Conservation (phyloP, 2,329 filamentous ascomycete genomes). For the Aspergillus costaricaensis region DNA sequence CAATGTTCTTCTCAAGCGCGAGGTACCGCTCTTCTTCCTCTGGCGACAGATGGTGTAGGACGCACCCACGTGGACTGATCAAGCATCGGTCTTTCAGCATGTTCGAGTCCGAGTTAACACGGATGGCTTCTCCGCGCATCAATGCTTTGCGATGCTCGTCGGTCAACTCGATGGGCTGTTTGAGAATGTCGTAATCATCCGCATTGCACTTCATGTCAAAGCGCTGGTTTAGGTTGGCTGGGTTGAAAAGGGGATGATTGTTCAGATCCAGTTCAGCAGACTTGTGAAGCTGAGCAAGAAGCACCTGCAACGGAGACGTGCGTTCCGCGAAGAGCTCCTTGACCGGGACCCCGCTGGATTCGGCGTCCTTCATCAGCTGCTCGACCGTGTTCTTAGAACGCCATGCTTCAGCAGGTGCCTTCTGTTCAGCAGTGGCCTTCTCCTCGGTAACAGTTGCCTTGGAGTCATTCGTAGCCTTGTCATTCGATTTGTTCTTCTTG, state of each 20-base stretch:
- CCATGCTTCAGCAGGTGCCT: conserved; percentile 35
- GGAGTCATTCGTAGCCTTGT: conserved; percentile 25
- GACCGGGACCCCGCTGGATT: conserved; percentile 35
- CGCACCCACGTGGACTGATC: conserved; percentile 48
- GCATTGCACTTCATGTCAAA: conserved; percentile 45
- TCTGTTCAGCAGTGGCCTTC: conserved; percentile 22
- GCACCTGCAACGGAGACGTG: conserved; percentile 39
- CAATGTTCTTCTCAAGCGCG: conserved; percentile 44
- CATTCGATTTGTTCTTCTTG: conserved; percentile 29
- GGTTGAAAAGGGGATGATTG: conserved; percentile 44
- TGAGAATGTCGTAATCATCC: conserved; percentile 43
- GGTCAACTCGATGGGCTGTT: conserved; percentile 42
- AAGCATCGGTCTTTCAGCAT: conserved; percentile 46
- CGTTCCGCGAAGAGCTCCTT: conserved; percentile 46
- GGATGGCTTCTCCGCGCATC: conserved; percentile 45
- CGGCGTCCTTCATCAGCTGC: conserved; percentile 42
- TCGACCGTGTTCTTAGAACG: conserved; percentile 43
- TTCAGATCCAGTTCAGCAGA: conserved; percentile 40
- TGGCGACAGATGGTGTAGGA: conserved; percentile 46
- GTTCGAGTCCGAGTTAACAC: conserved; percentile 37
- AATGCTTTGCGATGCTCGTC: conserved; percentile 47
- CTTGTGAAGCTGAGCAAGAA: conserved; percentile 44
- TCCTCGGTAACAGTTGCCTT: conserved; percentile 25
- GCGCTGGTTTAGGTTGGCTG: conserved; percentile 43
- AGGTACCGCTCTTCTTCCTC: conserved; percentile 51